Evolutionary conservation across 306 rosid genomes (phyloP), one percentile per base, ranked within the genome.

Genomic region (Betula pendula): DNA sequence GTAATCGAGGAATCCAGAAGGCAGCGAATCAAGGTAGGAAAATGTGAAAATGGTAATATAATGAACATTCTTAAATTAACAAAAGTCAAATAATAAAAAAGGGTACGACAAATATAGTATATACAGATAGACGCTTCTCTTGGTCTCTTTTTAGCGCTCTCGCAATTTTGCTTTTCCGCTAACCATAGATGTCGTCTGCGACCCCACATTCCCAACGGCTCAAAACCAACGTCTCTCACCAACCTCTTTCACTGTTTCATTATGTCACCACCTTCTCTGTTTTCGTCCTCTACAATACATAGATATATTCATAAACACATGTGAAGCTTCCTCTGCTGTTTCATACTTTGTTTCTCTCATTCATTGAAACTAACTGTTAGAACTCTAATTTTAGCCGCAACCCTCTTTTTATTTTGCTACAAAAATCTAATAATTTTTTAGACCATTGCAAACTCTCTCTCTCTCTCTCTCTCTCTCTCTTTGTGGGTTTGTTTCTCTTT

Each of bases 131-230:
- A 58, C 15, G 5, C 9, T 5, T 29, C n/a, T 59, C 8, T 68
- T 45, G 27, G 5, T 49, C 63, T 6, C 6, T 38, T 33, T 35
- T 0, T 9, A 29, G 33, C 6, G 1, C 1, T 17, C 35, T 0
- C 1, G n/a, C n/a, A n/a, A n/a, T 35, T 65, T 65, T 65, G 29
- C 67, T 27, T 72, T 79, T 31, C 49, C 42, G 70, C 40, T 51
- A 47, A 45, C 52, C 70, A 66, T 44, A 24, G 43, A 74, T 56
- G 69, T 17, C 40, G 7, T 19, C 22, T 67, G 15, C 45, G 83
- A 70, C 82, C 85, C 86, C 51, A 75, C 83, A n/a, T 70, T 47
- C 73, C 58, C 71, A 75, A 83, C 86, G 77, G 83, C 79, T 52
- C 40, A 59, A 68, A 62, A 19, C 71, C 75, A 83, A 79, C 83